Base-by-base conservation (phyloP, 768 basidiomycete species). In the Boletus rex-veris region DNA sequence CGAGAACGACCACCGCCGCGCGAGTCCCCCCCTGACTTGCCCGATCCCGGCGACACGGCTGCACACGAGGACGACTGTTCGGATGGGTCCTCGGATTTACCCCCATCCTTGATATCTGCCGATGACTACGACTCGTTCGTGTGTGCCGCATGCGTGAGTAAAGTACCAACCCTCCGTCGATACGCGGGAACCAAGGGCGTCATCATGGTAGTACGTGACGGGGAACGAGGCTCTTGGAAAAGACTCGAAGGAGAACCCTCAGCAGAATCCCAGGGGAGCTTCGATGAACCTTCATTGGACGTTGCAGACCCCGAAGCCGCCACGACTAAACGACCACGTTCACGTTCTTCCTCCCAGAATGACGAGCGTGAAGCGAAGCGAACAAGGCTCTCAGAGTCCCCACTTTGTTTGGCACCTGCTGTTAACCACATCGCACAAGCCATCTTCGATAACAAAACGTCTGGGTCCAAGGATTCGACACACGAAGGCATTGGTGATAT, bases 71-170 rank as follows among this genome's bases (percentile, higher is more conserved):
- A 84, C 61, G 78, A 73, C 30, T 69, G 67, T 31, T 91, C 89
- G 15, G 82, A 84, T 46, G 75, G 77, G 15, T 86, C 85, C 7
- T 84, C 82, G 28, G 82, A 75, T 39, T 77, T 91, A 18, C 85
- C 90, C 26, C 82, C 81, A 24, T 80, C 88, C 4, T 75, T 91
- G 19, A 77, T 92, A 47, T 71, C 82, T 19, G 84, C 82, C 8
- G 74, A 74, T 14, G 83, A 87, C 64, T 92, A 93, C 63, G 89
- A 92, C 40, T 75, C 81, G 45, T 82, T 93, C 63, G 72, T 92
- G 16, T 93, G 91, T 68, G 79, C 79, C 33, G 61, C 73, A 26
- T 92, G 91, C 67, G 88, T 86, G n/a, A 70, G 68, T 16, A 72
- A 74, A 47, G 82, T 80, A 44, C 71, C 75, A 26, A 75, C 75